These are phyloP conservation scores for Moesziomyces parantarcticus DNA, from an alignment of 1,284 basidiomycete species.

Conservation along the genomic window DNA sequence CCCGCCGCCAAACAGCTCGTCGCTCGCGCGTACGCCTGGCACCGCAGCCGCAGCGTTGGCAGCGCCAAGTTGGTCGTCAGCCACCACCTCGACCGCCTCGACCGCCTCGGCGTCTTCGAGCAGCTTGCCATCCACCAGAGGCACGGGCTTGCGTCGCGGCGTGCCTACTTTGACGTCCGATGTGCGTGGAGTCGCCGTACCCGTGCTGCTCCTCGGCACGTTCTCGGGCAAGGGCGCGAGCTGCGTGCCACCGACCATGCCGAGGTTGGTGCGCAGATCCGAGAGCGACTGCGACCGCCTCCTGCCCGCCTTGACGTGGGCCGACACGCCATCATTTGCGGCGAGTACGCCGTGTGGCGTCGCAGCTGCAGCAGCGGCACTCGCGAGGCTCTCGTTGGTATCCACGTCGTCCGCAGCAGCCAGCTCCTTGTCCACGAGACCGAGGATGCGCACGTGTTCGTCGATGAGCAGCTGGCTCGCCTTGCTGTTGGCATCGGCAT, in stretches of 20 bases:
- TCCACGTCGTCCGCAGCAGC: conserved; percentile 1
- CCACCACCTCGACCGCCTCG: no score
- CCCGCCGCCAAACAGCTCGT: conserved; percentile 10
- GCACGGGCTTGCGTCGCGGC: conserved; percentile 18
- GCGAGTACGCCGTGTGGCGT: background rate
- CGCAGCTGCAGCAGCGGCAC: background rate
- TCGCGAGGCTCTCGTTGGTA: background rate
- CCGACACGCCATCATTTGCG: background rate
- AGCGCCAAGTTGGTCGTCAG: no score
- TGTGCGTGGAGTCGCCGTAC: background rate
- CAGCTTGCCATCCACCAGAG: background rate
- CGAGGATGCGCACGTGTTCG: conserved; percentile 51
- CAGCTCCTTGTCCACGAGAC: conserved; percentile 30
- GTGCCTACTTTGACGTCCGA: background rate
- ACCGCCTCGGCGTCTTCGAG: conserved; percentile 7
- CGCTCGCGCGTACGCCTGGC: background rate
- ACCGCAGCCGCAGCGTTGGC: background rate
- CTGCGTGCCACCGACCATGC: background rate
- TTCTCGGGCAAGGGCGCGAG: conserved; percentile 9
- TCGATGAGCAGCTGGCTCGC: conserved; percentile 35
- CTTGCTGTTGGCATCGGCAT: background rate
- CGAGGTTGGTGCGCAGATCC: conserved; percentile 13
- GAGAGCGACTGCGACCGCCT: conserved; percentile 31
- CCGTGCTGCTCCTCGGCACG: background rate
- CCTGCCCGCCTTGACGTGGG: conserved; percentile 10